Percentiles rank a stretch among this genome's conserved stretches.
Evolutionary conservation across 306 rosid species (phyloP).

Genomic region (Quercus aquifolioides): DNA sequence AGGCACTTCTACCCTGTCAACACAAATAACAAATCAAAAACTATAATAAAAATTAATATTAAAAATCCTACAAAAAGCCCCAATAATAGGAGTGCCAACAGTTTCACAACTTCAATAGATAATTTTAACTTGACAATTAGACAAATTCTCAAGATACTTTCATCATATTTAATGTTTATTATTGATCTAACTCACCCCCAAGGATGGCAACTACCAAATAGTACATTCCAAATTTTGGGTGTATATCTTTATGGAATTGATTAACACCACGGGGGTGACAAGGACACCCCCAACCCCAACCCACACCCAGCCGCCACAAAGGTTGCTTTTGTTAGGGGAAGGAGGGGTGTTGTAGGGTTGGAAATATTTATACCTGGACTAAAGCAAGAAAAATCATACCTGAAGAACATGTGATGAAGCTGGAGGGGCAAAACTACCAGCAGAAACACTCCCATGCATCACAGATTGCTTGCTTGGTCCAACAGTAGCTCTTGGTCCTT

Average conservation of each 20-base stretch:
- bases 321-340: neutral
- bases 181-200: neutral
- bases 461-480: slow-evolving; percentile 57
- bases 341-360: neutral
- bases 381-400: slow-evolving; percentile 35
- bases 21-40: slow-evolving; percentile 4
- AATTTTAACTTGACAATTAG: neutral
- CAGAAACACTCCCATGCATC: slow-evolving; percentile 52
- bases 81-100: neutral
- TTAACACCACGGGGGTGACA: neutral
- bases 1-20: slow-evolving; percentile 49
- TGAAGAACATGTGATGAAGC: slow-evolving; percentile 53
- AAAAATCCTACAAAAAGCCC: neutral
- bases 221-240: neutral
- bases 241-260: neutral
- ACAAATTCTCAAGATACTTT: neutral
- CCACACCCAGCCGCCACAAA: neutral
- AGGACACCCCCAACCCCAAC: neutral
- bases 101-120: neutral
- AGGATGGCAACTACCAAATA: neutral
- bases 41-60: neutral
- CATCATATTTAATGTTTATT: neutral
- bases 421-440: slow-evolving; percentile 43
- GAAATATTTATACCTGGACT: neutral
- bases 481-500: slow-evolving; percentile 57